Base-by-base conservation (phyloP, 176 grass and related monocot genomes). In the Oryza longistaminata region DNA sequence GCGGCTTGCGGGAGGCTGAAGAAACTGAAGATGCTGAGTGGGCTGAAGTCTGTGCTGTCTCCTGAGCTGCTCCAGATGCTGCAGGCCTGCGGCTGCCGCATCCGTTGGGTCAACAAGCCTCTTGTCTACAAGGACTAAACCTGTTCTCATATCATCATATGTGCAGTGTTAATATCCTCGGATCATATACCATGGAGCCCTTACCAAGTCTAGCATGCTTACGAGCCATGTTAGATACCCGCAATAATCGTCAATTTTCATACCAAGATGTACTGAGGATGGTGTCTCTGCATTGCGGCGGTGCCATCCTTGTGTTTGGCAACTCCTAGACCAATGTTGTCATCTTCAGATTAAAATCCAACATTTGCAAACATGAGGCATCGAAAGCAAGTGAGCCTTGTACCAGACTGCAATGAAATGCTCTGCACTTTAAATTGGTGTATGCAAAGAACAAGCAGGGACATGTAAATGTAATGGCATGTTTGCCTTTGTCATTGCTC, bases 101-200 rank as follows among this genome's bases (percentile, higher is more conserved):
- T 99, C 52, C 88, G 96, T 9, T 95, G 93, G 96, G 96, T 99
- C 66, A 66, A 99, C 78, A 99, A 99, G 62, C 91, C 93, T 70
- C 81, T 93, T 0, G 85, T 95, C 78, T 91, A 93, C 88, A 96
- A 96, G 85, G 81, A 86, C 77, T 91, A 75, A 78, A 46, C 35
- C 33, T 9, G 0, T 0, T 7, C 15, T 55, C 64, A 2, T 11
- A 11, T 26, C 64, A 13, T 66, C n/a, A 0, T 16, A 8, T 31
- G 9, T 33, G 48, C 67, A 62, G 27, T 46, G 19, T 78, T 21
- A 76, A 31, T 45, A 81, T 64, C 5, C 33, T 7, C 17, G 1
- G n/a, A 66, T 26, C 26, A 14, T 17, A 12, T 40, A 37, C 37
- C 43, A 22, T 11, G 2, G n/a, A 24, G 14, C 7, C 35, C 26